phyloP scores from a whole-genome alignment of 2,329 filamentous ascomycete genomes.

The Cladophialophora carrionii region DNA sequence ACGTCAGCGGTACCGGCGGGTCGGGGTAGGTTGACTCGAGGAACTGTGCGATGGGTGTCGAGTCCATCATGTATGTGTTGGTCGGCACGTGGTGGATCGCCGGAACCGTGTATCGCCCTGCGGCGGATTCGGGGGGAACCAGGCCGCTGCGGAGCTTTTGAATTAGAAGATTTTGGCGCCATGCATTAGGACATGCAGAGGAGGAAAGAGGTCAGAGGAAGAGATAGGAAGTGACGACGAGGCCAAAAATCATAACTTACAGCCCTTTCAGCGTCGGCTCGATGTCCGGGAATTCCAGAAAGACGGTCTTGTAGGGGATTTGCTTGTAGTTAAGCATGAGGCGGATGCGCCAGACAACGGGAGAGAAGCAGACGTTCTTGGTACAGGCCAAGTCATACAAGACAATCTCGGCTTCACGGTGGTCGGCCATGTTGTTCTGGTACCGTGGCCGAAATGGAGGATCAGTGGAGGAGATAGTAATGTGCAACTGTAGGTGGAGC shows the following conservation, averaged over 20 bases:
- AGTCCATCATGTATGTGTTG: conserved; percentile 49
- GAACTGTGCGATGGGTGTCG: conserved; percentile 47
- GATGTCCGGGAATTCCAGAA: conserved; percentile 52
- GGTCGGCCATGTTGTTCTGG: conserved; percentile 35
- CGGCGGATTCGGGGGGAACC: conserved; percentile 33
- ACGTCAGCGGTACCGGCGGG: conserved; percentile 43
- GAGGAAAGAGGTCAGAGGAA: not conserved
- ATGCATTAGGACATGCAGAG: conserved; percentile 1
- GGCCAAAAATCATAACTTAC: conserved; percentile 40
- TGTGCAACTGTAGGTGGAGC: not conserved
- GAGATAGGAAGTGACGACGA: not conserved
- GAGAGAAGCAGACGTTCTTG: conserved; percentile 50
- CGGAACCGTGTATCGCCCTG: conserved; percentile 48
- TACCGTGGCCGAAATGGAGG: not conserved
- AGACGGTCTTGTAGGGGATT: conserved; percentile 48
- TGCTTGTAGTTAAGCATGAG: conserved; percentile 52
- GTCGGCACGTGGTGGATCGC: conserved; percentile 49
- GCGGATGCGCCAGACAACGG: conserved; percentile 50
- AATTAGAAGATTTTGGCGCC: conserved; percentile 13
- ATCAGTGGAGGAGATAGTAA: not conserved
- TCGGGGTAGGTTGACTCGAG: conserved; percentile 48
- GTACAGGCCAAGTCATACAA: conserved; percentile 50
- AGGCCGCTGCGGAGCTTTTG: conserved; percentile 37
- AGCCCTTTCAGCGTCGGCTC: conserved; percentile 48
- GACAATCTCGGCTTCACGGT: conserved; percentile 44